Base-by-base conservation (phyloP, 441 rosid genomes). In the Macaranga tanarius region DNA sequence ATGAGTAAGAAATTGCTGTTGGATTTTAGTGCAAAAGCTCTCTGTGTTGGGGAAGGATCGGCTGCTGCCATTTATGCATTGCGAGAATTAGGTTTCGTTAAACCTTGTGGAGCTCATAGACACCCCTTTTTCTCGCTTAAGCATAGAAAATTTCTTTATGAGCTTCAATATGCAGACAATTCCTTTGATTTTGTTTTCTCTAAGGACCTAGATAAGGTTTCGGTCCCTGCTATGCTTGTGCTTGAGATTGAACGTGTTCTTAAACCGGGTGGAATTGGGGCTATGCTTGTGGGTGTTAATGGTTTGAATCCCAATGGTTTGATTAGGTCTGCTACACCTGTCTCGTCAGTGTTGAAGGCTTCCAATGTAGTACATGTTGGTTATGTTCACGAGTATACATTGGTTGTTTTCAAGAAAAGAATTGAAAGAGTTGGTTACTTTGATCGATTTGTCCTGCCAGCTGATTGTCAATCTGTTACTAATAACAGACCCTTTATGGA, bases 241-340 rank as follows among this genome's bases (percentile, higher is more conserved):
- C 87, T 87, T 1, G 93, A 90, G 84, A 84, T 89, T 7, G 97
- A 89, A 84, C 90, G 93, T 0, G 84, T 84, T 67, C 83, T 90
- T 58, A 82, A 67, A 50, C 95, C 91, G 0, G 91, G 90, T 10
- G 97, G 95, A 62, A 70, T 82, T 5, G 95, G 92, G 64, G 90
- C 92, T 23, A 75, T 89, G 80, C 93, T 92, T 69, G 81, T 88
- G 25, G 76, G 80, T 42, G 72, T 64, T 65, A 68, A 76, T 48
- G 79, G 77, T 7, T 80, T 80, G 44, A 85, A 80, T 77, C 79
- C 89, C 0, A 76, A 81, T 51, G 82, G 81, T 79, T 74, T 89
- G 79, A 82, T 90, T 40, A 79, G 83, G 69, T 86, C 90, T 0
- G 90, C 86, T 0, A 81, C 82, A 13, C 90, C 88, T 0, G 76